These are phyloP conservation scores for Tylopilus sp. DNA, from an alignment of 1,284 basidiomycete genomes.

Conservation along the genomic window DNA sequence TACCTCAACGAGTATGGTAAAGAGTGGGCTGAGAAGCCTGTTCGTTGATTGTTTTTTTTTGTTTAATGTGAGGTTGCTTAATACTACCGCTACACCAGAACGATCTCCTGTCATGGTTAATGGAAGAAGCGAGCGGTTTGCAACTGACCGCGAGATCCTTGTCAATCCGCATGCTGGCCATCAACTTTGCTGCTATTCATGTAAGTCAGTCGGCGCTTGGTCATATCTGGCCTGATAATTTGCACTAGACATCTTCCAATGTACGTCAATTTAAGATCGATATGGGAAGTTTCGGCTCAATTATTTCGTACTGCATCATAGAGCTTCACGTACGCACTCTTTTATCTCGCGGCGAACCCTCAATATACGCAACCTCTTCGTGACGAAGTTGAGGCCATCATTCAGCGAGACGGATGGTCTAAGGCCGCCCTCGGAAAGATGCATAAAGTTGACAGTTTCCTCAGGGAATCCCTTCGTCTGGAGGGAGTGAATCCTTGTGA, in stretches of 20 bases:
- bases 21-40: slow-evolving; percentile 52
- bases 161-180: slow-evolving; percentile 43
- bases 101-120: slow-evolving; percentile 57
- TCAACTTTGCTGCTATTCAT: slow-evolving; percentile 55
- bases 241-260: no score
- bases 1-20: slow-evolving; percentile 44
- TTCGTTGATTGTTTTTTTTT: slow-evolving; percentile 26
- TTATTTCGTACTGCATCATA: not conserved
- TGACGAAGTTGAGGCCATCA: not conserved
- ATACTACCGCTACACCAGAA: slow-evolving; percentile 37
- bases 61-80: no score
- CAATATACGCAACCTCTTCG: slow-evolving; percentile 3
- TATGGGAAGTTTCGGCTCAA: no score
- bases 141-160: slow-evolving; percentile 44
- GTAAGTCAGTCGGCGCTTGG: not conserved
- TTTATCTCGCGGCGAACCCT: slow-evolving; percentile 2
- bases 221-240: no score
- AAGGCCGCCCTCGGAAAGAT: no score
- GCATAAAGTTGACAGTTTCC: no score
- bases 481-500: no score
- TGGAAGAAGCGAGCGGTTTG: slow-evolving; percentile 50
- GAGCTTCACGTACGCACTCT: slow-evolving; percentile 7
- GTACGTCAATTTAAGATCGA: no score
- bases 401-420: no score
- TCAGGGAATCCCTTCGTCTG: no score